phyloP scores from a whole-genome alignment of 2,329 filamentous ascomycete genomes.

The Fusarium foetens region DNA sequence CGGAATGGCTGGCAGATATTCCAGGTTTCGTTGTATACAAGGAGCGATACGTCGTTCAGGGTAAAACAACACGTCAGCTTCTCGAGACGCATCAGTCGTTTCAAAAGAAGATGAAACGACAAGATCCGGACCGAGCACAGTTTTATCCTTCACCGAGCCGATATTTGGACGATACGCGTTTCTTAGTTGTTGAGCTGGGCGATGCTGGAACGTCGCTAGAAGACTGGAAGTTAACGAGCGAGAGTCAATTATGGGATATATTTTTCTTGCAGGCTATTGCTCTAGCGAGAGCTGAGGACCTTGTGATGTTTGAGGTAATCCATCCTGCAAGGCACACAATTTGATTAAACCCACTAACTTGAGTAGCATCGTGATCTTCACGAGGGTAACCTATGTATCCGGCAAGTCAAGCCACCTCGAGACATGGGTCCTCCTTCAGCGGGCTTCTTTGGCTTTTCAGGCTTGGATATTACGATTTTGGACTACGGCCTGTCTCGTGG shows the following conservation, averaged over 20 bases:
- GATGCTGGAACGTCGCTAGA: conserved; percentile 71
- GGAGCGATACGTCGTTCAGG: conserved; percentile 68
- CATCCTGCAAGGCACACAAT: background rate
- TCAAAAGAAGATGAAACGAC: conserved; percentile 63
- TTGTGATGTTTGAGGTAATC: conserved; percentile 68
- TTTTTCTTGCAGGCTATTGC: conserved; percentile 70
- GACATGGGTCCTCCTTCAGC: conserved; percentile 45
- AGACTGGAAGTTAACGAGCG: conserved; percentile 61
- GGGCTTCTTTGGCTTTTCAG: conserved; percentile 66
- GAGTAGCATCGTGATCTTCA: conserved; percentile 71
- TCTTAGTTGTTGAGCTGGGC: conserved; percentile 70
- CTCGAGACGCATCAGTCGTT: conserved; percentile 70
- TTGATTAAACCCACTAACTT: conserved; percentile 10
- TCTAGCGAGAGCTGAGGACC: conserved; percentile 67
- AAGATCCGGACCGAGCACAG: conserved; percentile 66
- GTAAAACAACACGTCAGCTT: conserved; percentile 63
- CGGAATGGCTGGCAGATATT: conserved; percentile 71
- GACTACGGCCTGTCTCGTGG: conserved; percentile 74
- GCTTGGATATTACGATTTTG: conserved; percentile 71
- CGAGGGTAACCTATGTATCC: conserved; percentile 72
- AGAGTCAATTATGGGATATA: conserved; percentile 70
- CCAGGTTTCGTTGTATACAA: conserved; percentile 75
- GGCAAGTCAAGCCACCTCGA: conserved; percentile 52
- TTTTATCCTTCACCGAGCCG: conserved; percentile 71
- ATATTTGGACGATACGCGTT: conserved; percentile 67